Evolutionary conservation across 331 rosid genomes (phyloP), one percentile per base, ranked within the genome.

Genomic region (Rhamnella rubrinervis): DNA sequence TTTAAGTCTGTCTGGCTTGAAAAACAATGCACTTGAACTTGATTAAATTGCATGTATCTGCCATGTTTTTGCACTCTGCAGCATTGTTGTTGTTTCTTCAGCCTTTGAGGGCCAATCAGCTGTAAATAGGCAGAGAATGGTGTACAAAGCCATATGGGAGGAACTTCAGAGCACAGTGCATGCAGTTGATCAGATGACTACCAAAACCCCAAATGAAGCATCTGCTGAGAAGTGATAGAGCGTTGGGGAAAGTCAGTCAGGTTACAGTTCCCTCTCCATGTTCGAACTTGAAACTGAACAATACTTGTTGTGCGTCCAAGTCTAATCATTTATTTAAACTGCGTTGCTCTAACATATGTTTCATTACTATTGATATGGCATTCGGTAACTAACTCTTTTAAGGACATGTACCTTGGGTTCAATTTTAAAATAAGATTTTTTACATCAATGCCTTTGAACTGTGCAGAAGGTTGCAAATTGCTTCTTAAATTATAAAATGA

Each of bases 101-200:
- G 79, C 92, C 35, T 93, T 93, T 9, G 98, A 93, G 86, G 98
- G 96, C 37, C 85, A 93, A 66, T 85, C 97, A 4, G 96, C 92
- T 15, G 98, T 91, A 23, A 93, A 85, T 67, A 84, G 98, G 86
- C 98, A 93, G 80, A 87, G 98, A 78, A 87, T 93, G 98, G 97
- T 93, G 57, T 93, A 88, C 79, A 91, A 88, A 71, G 96, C 95
- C 72, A 93, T 93, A 68, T 93, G 96, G 98, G 98, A 91, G 85
- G 98, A 93, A 84, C 98, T 93, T 67, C 97, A 93, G 74, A 88
- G 44, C 77, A 80, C 82, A 16, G 98, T 93, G 56, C 98, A 93
- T 66, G 98, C 98, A 6, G 98, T 93, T 76, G 98, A 93, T 80
- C 92, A 87, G 74, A 93, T 91, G 98, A 85, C 92, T 39, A 93